A percentile compares a stretch with the other conserved stretches of the same genome.
Conservation (phyloP, 768 basidiomycete species). For the Leccinum olivaceopallidum region DNA sequence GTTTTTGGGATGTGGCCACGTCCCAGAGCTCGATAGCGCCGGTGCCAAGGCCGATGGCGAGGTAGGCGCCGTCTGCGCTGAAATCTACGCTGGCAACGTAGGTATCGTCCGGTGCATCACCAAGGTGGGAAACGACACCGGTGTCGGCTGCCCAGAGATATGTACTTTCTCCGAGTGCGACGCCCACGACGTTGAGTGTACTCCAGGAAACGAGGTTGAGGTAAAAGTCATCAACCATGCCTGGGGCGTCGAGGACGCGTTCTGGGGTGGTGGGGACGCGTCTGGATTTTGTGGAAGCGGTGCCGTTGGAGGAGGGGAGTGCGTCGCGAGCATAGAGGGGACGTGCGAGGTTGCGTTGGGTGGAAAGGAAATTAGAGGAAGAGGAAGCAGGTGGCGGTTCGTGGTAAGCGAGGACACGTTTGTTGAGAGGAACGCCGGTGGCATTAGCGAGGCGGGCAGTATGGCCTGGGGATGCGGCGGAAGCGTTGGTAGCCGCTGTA, state of each 20-base stretch:
- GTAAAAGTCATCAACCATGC: constrained; percentile 94
- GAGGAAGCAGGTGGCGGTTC: constrained; percentile 81
- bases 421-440: constrained; percentile 72
- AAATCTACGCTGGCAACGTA: constrained; percentile 80
- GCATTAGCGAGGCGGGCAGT: constrained; percentile 77
- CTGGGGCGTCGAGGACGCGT: constrained; percentile 94
- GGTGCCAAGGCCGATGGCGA: constrained; percentile 76
- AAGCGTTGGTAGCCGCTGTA: constrained; percentile 30
- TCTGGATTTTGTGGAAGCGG: constrained; percentile 67
- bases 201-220: constrained; percentile 94
- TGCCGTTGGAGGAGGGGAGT: constrained; percentile 62
- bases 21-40: constrained; percentile 98
- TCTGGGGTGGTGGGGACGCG: constrained; percentile 87
- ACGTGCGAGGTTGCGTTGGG: constrained; percentile 75
- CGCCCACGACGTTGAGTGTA: constrained; percentile 80
- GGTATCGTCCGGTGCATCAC: constrained; percentile 71
- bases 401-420: constrained; percentile 86
- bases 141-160: constrained; percentile 96
- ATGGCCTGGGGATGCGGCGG: constrained; percentile 69
- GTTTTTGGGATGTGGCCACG: constrained; percentile 69
- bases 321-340: constrained; percentile 74
- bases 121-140: constrained; percentile 77
- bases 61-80: constrained; percentile 76
- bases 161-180: constrained; percentile 82
- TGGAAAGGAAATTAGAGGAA: constrained; percentile 70